Conservation (phyloP, 108 stramenopile species). For the Schizochytrium sp. region DNA sequence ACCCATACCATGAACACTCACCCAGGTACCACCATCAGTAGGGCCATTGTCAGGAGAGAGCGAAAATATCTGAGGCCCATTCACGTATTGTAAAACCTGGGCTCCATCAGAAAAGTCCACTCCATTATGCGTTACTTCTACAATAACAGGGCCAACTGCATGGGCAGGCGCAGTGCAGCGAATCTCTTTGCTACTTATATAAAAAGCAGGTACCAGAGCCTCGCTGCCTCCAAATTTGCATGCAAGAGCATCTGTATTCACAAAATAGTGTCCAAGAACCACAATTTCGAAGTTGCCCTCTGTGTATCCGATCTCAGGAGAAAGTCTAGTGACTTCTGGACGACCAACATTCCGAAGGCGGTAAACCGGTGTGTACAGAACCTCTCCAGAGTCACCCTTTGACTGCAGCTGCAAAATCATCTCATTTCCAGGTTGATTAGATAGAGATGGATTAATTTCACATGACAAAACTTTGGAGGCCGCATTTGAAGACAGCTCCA, state of each 20-base stretch:
- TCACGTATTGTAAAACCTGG: not conserved
- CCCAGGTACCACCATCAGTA: conserved; percentile 19
- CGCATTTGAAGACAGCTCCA: not conserved
- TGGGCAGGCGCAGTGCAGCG: conserved; percentile 47
- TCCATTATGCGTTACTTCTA: conserved; percentile 70
- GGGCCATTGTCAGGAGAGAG: not conserved
- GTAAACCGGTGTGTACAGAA: not conserved
- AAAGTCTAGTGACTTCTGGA: not conserved
- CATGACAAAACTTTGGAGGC: not conserved
- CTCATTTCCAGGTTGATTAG: not conserved
- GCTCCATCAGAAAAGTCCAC: conserved; percentile 65
- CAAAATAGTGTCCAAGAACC: conserved; percentile 20
- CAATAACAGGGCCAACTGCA: conserved; percentile 59
- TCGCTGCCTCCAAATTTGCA: conserved; percentile 42
- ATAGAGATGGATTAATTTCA: not conserved
- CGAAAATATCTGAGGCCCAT: not conserved
- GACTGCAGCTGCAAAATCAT: not conserved
- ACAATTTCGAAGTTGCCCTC: not conserved
- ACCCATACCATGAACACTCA: not conserved
- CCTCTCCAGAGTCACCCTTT: conserved; percentile 7
- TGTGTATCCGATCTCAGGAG: not conserved
- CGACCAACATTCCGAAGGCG: not conserved
- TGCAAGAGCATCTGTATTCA: conserved; percentile 2
- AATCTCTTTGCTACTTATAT: not conserved
- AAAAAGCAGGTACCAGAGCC: not conserved